Evolutionary conservation across 2,329 filamentous ascomycete genomes (phyloP).

Genomic region (Thermochaetoides dissita): DNA sequence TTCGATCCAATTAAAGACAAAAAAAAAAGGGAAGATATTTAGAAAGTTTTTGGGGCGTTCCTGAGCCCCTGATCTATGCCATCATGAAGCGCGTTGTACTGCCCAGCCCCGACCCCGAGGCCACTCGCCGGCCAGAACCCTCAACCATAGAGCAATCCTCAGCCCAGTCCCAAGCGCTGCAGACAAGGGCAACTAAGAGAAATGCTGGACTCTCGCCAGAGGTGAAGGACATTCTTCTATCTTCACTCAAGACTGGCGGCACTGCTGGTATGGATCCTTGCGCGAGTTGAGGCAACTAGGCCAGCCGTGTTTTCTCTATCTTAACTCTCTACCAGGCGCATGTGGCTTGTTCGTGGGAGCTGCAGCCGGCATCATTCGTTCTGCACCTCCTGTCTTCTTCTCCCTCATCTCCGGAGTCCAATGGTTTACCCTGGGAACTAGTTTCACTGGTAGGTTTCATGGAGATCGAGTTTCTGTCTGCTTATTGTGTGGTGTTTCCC

Average conservation of each 20-base stretch:
- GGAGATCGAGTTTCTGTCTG: neutral
- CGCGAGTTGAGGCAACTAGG: neutral
- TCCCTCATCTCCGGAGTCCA: conserved; percentile 60
- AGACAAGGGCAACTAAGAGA: neutral
- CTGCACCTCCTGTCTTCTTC: conserved; percentile 54
- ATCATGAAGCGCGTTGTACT: too few relatives aligned
- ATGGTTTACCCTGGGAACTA: conserved; percentile 65
- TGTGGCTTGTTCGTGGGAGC: conserved; percentile 52
- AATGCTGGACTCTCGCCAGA: conserved; percentile 27
- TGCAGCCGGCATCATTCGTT: conserved; percentile 56
- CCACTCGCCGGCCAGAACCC: neutral
- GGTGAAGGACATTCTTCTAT: conserved; percentile 27
- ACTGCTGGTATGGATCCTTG: conserved; percentile 32
- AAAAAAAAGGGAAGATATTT: too few relatives aligned
- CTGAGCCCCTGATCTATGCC: too few relatives aligned
- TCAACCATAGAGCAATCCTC: neutral
- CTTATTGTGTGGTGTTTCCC: too few relatives aligned
- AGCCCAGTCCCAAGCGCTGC: neutral
- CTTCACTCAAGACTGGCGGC: conserved; percentile 46
- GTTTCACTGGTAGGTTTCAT: conserved; percentile 52
- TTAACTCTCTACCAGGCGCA: conserved; percentile 28
- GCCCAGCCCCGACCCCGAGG: too few relatives aligned
- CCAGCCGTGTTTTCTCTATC: neutral
- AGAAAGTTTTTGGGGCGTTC: too few relatives aligned
- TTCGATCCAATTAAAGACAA: too few relatives aligned